Conservation (phyloP, 1,284 basidiomycete species). For the Cutaneotrichosporon cyanovorans region DNA sequence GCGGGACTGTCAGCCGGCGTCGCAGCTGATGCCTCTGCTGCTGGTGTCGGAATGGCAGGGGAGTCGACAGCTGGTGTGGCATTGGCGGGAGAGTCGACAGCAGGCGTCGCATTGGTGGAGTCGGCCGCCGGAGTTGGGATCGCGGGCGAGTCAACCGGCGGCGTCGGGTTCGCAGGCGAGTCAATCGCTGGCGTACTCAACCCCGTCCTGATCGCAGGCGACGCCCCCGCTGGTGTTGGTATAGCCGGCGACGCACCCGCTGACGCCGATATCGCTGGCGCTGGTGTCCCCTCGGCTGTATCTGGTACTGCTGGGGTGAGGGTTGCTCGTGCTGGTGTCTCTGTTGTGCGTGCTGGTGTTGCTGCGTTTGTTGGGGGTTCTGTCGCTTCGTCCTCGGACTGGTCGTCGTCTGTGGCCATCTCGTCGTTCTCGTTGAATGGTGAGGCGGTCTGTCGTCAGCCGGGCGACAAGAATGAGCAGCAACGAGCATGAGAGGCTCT, state of each 20-base stretch:
- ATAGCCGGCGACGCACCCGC: too few species aligned
- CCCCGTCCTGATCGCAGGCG: too few species aligned
- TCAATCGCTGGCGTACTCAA: neutral
- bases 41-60: too few species aligned
- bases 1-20: neutral
- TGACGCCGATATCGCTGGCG: neutral
- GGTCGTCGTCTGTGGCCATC: conserved; percentile 1
- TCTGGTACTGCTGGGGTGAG: conserved; percentile 6
- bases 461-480: neutral
- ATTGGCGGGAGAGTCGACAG: neutral
- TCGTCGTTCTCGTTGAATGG: conserved; percentile 15
- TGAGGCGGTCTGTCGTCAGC: conserved; percentile 7
- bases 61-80: neutral
- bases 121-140: neutral
- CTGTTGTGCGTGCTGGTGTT: conserved; percentile 7
- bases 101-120: conserved; percentile 1
- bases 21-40: neutral
- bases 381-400: conserved; percentile 7
- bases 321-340: conserved; percentile 1
- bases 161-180: too few species aligned
- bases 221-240: too few species aligned
- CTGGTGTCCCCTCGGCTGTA: too few species aligned
- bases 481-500: neutral
- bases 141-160: too few species aligned
- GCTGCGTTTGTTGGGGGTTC: conserved; percentile 10